Conservation (phyloP, 768 basidiomycete genomes). For the Steccherinum ochraceum region DNA sequence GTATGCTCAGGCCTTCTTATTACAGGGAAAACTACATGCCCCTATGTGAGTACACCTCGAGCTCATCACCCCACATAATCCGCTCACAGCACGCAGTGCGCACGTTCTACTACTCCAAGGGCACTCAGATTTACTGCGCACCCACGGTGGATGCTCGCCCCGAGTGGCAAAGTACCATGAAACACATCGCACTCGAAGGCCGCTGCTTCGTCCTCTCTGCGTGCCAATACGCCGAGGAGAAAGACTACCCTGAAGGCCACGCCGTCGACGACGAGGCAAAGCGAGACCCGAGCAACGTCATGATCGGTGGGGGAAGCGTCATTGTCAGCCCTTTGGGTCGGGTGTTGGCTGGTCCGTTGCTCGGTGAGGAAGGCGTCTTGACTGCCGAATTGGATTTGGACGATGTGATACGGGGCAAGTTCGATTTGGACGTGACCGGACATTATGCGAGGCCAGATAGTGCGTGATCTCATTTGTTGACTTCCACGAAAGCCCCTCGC, state of each 20-base stretch:
- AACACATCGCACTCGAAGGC: constrained; percentile 61
- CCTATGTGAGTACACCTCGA: constrained; percentile 41
- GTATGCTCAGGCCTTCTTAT: too few relatives aligned
- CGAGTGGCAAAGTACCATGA: constrained; percentile 52
- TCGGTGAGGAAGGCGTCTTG: constrained; percentile 44
- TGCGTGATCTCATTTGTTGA: constrained; percentile 26
- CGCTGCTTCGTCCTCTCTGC: constrained; percentile 64
- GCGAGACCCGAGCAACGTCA: constrained; percentile 39
- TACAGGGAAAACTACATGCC: constrained; percentile 70
- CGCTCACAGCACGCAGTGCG: too few relatives aligned
- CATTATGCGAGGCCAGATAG: constrained; percentile 57
- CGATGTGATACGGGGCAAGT: constrained; percentile 50
- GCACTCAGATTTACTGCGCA: constrained; percentile 57
- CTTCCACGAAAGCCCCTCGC: too few relatives aligned
- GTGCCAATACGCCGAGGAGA: constrained; percentile 50
- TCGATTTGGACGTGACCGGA: constrained; percentile 56
- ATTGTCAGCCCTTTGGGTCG: constrained; percentile 54
- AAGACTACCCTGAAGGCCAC: constrained; percentile 46
- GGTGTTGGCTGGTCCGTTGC: constrained; percentile 54
- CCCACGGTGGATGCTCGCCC: constrained; percentile 59
- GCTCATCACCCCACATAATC: too few relatives aligned
- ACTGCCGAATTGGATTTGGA: constrained; percentile 55
- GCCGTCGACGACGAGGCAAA: constrained; percentile 32
- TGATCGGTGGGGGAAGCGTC: constrained; percentile 58
- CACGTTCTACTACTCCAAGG: constrained; percentile 51